These are phyloP conservation scores for Hansenula anomala DNA, from an alignment of 1,139 yeast genomes.

Conservation along the genomic window DNA sequence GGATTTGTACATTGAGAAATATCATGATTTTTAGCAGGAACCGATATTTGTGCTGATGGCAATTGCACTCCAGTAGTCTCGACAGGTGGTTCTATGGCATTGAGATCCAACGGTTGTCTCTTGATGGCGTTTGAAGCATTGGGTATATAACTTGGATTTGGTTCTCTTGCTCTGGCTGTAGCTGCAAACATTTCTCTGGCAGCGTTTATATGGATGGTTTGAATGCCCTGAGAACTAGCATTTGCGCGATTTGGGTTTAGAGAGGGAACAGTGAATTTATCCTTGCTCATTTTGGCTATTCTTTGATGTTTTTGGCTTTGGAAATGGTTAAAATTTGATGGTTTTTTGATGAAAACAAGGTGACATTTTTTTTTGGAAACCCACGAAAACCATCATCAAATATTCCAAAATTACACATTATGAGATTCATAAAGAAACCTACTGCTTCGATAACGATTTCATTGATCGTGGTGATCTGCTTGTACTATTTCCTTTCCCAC, in stretches of 20 bases:
- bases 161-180: conserved; percentile 27
- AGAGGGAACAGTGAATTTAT: background rate
- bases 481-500: conserved; percentile 15
- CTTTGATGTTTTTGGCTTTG: background rate
- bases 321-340: background rate
- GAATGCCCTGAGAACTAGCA: too few species aligned
- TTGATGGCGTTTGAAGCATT: conserved; percentile 3
- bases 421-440: conserved; percentile 10
- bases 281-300: background rate
- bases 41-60: conserved; percentile 8
- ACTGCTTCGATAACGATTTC: conserved; percentile 7
- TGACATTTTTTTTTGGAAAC: background rate
- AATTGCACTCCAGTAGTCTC: conserved; percentile 7
- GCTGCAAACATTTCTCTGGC: conserved; percentile 59
- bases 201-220: conserved; percentile 51
- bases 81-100: conserved; percentile 9
- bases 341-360: background rate
- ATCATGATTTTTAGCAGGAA: conserved; percentile 21
- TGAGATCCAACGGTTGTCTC: conserved; percentile 3
- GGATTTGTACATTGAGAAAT: conserved; percentile 32
- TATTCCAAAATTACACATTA: background rate
- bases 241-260: too few species aligned
- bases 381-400: background rate
- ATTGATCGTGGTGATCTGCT: conserved; percentile 5
- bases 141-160: conserved; percentile 19